Conservation (phyloP, 306 rosid genomes). For the apple (Malus domestica) region DNA sequence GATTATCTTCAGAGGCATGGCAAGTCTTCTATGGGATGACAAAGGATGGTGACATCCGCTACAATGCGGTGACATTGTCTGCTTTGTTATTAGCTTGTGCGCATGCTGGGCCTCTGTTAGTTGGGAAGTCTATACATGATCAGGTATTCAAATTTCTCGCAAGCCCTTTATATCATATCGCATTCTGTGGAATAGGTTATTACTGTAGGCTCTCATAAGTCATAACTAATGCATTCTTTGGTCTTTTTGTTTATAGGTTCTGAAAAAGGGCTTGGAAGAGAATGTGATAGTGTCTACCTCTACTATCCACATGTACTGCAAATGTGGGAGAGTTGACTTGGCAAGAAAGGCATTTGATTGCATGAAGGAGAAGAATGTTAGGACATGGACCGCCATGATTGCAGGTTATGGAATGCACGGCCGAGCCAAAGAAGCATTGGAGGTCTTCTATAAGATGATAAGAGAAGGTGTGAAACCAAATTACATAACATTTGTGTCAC, state of each 20-base stretch:
- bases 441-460: constrained; percentile 52
- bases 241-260: constrained; percentile 29
- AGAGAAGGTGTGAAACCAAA: constrained; percentile 47
- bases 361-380: constrained; percentile 62
- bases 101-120: constrained; percentile 58
- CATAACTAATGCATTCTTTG: not conserved
- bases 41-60: constrained; percentile 26
- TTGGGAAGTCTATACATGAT: constrained; percentile 71
- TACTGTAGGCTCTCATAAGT: not conserved
- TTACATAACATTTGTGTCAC: constrained; percentile 58
- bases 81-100: constrained; percentile 69
- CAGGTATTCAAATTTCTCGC: constrained; percentile 38
- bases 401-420: constrained; percentile 87
- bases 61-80: constrained; percentile 55
- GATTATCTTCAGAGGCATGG: constrained; percentile 56
- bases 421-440: constrained; percentile 48
- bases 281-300: constrained; percentile 57
- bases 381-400: constrained; percentile 69
- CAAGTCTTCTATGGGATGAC: constrained; percentile 53
- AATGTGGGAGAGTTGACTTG: constrained; percentile 62
- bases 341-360: constrained; percentile 66
- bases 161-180: too few species aligned
- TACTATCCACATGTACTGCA: constrained; percentile 69
- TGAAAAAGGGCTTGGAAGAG: constrained; percentile 62
- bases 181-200: not conserved